Evolutionary conservation across 352 stramenopile genomes (phyloP), one percentile per base, ranked within the genome.

Genomic region (Phytophthora tubulina): DNA sequence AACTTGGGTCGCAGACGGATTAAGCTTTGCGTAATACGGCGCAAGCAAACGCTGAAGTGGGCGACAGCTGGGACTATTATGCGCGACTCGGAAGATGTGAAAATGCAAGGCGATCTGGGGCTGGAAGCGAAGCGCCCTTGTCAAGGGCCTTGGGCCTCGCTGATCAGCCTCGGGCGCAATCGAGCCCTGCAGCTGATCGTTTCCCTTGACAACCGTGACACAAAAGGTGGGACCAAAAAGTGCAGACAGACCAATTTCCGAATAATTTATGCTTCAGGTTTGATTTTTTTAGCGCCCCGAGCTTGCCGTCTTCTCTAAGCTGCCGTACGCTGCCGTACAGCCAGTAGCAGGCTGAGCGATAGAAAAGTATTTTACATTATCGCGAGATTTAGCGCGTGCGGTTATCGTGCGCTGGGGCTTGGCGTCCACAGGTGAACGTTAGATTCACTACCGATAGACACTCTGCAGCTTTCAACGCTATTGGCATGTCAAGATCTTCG

Each of bases 171-270:
- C 21, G 21, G 45, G 45, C 45, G 45, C 45, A 51, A 51, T 35
- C 45, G 45, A 51, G 7, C n/a, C 2, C 27, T 52, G 54, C 15
- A 46, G 42, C 32, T 64, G 31, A 31, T n/a, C 14, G 27, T 41
- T 58, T 41, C 45, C 35, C 6, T 67, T 60, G 62, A 63, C 44
- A 63, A 55, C 38, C 49, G 60, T 68, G 51, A 27, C 21, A 35
- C 42, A 63, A 51, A 48, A 41, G 33, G 63, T 70, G 53, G 63
- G 63, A 70, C 61, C n/a, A 51, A 45, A 17, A 31, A 15, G 21
- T 27, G 21, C 44, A 44, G 17, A 41, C 21, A 38, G 31, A 30
- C 15, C 27, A 53, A 10, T 42, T 41, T 35, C n/a, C 21, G 13
- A 30, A 61, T 27, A 31, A 15, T 30, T 35, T 46, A 58, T 55